These are phyloP conservation scores for Casuarina equisetifolia DNA, from an alignment of 306 rosid species.

Conservation along the genomic window DNA sequence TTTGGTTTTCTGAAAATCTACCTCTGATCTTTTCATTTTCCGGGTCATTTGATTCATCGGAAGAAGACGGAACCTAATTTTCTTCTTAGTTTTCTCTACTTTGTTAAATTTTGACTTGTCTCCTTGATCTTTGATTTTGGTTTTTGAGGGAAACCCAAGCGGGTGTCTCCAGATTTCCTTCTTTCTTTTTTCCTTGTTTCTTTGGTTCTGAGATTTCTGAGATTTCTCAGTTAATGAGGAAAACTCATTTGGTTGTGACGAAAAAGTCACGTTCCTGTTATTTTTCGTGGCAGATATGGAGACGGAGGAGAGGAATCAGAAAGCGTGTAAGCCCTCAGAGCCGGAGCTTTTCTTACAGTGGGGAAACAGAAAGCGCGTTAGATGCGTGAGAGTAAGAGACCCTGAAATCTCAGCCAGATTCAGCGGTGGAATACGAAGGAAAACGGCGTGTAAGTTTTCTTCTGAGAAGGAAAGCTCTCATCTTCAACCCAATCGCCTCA, in stretches of 20 bases:
- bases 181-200: neutral
- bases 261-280: conserved; percentile 2
- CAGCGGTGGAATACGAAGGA: conserved; percentile 59
- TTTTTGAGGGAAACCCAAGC: neutral
- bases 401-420: conserved; percentile 59
- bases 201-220: neutral
- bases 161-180: neutral
- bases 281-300: conserved; percentile 46
- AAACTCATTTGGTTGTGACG: conserved; percentile 1
- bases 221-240: conserved; percentile 11
- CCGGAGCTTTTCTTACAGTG: conserved; percentile 79
- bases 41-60: neutral
- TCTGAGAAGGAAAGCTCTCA: conserved; percentile 49
- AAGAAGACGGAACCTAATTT: neutral
- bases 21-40: neutral
- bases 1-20: conserved; percentile 6
- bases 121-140: neutral
- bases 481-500: conserved; percentile 59
- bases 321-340: conserved; percentile 46
- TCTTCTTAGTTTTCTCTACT: neutral
- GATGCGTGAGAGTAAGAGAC: conserved; percentile 78
- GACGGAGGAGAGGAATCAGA: conserved; percentile 65
- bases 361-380: conserved; percentile 62
- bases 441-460: conserved; percentile 37
- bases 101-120: neutral